Conservation (phyloP, 2,329 filamentous ascomycete genomes). For the Thielaviopsis musarum region DNA sequence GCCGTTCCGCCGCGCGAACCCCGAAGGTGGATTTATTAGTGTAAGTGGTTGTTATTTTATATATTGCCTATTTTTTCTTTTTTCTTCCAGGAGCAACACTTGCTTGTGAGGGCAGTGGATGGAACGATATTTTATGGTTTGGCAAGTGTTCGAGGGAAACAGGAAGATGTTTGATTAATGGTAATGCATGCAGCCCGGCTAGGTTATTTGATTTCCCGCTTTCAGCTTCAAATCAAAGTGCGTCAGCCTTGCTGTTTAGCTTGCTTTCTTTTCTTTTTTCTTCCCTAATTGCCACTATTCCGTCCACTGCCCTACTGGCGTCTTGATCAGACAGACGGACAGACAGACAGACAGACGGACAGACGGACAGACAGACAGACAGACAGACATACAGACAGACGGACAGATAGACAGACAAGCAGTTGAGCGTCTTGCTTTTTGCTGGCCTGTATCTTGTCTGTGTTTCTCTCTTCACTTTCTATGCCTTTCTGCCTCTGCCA, state of each 20-base stretch:
- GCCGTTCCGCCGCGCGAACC: constrained; percentile 80
- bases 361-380: too few species aligned
- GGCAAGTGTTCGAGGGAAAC: neutral
- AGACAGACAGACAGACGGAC: too few species aligned
- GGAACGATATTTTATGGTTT: neutral
- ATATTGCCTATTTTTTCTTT: constrained; percentile 11
- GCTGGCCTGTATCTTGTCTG: too few species aligned
- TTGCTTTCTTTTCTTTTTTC: neutral
- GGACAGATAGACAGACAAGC: too few species aligned
- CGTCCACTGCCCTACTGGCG: too few species aligned
- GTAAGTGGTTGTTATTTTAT: constrained; percentile 32
- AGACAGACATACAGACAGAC: too few species aligned
- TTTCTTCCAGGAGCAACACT: neutral
- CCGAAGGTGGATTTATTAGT: constrained; percentile 95
- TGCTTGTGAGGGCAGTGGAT: too few species aligned
- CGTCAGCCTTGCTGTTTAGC: neutral
- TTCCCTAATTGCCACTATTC: too few species aligned
- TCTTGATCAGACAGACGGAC: too few species aligned
- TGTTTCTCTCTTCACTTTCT: too few species aligned
- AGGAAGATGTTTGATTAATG: neutral
- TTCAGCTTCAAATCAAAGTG: neutral
- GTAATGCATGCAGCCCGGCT: neutral
- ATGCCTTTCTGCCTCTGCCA: too few species aligned
- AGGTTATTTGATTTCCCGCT: neutral
- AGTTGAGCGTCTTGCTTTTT: too few species aligned